These are phyloP conservation scores for Boechera retrofracta DNA, from an alignment of 345 rosid genomes.

Conservation along the genomic window DNA sequence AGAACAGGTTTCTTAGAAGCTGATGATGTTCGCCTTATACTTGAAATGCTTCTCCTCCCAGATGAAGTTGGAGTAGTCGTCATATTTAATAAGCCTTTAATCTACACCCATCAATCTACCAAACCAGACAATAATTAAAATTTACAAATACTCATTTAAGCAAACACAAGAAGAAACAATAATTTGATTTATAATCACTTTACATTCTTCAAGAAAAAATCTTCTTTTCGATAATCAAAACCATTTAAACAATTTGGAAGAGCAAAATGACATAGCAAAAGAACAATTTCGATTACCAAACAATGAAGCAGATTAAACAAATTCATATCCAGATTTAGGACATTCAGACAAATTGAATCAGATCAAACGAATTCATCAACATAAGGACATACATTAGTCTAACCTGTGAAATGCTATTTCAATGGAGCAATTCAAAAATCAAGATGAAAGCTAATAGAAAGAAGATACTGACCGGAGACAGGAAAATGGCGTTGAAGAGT, in stretches of 20 bases:
- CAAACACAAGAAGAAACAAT: not conserved
- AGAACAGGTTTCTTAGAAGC: conserved; percentile 45
- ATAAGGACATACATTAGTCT: not conserved
- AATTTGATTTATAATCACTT: not conserved
- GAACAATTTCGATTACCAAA: not conserved
- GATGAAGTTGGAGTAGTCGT: conserved; percentile 33
- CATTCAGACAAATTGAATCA: not conserved
- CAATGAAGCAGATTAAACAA: not conserved
- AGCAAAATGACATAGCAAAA: not conserved
- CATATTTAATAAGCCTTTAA: conserved; percentile 14
- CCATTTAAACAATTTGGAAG: not conserved
- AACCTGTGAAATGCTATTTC: no score
- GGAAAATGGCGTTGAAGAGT: not conserved
- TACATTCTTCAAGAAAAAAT: not conserved
- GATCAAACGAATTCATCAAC: not conserved
- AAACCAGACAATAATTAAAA: not conserved
- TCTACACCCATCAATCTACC: conserved; percentile 16
- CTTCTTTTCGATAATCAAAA: not conserved
- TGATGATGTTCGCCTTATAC: conserved; percentile 27
- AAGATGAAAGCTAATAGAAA: no score
- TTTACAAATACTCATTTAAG: not conserved
- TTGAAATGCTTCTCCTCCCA: conserved; percentile 42
- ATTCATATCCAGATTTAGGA: not conserved
- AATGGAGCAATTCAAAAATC: no score
- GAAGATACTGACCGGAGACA: not conserved